Base-by-base conservation (phyloP, 2,329 filamentous ascomycete species). In the Fusarium floridanum region DNA sequence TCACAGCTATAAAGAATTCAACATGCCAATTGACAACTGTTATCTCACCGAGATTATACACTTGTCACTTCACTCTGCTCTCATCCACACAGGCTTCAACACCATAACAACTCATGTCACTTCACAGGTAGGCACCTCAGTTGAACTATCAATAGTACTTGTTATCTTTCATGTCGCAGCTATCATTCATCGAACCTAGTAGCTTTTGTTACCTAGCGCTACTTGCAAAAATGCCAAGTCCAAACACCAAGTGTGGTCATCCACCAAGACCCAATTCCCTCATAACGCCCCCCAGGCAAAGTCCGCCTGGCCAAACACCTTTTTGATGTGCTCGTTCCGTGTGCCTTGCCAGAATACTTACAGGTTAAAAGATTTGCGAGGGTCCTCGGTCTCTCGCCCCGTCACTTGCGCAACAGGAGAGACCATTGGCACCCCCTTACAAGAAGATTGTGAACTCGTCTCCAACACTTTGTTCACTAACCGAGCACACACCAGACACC, bases 251-350 rank as follows among this genome's bases (percentile, higher is more conserved):
- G 76, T 72, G 76, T 74, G 61, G 74, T 73, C 76, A 72, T 76
- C 72, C 72, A 73, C 78, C 61, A 66, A 61, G 66, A 73, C 73
- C 80, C 72, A 61, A 66, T 64, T 76, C 68, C 70, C 70, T 67
- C 66, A 74, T 79, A 79, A 77, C 78, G 77, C 79, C 66, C 68
- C 71, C 72, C 79, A 78, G 73, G 71, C 69, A 78, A 78, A 72
- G 60, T 72, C 68, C 67, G 70, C 79, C 77, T 80, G 75, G 73
- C 73, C 83, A 82, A 84, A 83, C 84, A 85, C 79, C 81, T 86
- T 87, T 78, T 87, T 86, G 76, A 80, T 81, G 83, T 86, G 82
- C 84, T 82, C 72, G 72, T 86, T 71, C 76, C 77, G 72, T 77
- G 65, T 77, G 70, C 77, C 73, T 82, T 82, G 78, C 78, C 83